Base-by-base conservation (phyloP, 805 yeast species). In the Pichia scutulata region DNA sequence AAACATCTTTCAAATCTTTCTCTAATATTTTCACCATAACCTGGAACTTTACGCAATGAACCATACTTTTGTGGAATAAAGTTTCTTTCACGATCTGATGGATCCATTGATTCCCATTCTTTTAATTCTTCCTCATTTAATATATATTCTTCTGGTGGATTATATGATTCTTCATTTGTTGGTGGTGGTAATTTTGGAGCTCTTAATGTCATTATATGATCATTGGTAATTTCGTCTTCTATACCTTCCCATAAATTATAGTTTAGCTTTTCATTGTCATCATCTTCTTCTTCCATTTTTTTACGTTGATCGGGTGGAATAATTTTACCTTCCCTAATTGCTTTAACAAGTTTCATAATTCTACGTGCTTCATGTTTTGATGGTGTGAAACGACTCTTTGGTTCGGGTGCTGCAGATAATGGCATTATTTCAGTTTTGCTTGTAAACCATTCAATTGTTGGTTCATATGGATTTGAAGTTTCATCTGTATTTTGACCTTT, bases 111-210 rank as follows among this genome's bases (percentile, higher is more conserved):
- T 56, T 80, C 78, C 87, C 92, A 87, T 59, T 77, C 72, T 57
- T 81, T 74, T 56, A 70, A 72, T 65, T 92, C 98, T 61, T 89
- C 92, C 44, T 81, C 86, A 14, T 81, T 81, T 54, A 88, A 70
- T 57, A 93, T 70, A 62, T 93, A 93, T 72, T 93, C 99, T 62
- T 77, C 96, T 6, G 99, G 99, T 37, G 99, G 99, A 64, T 93
- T 93, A 68, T 93, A 93, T 60, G 93, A 82, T 71, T 92, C 97
- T 58, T 92, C 99, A 64, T 93, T 81, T 0, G 97, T 88, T 51
- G 99, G 99, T 36, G 97, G 98, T 16, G 96, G 82, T 60, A 89
- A 59, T 67, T 93, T 92, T 39, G 99, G 99, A 16, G 99, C 99
- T 64, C 96, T 81, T 59, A 92, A 73, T 55, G 81, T 89, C 96